Base-by-base conservation (phyloP, 257 asterid species). In the Oldenlandia corymbosa region DNA sequence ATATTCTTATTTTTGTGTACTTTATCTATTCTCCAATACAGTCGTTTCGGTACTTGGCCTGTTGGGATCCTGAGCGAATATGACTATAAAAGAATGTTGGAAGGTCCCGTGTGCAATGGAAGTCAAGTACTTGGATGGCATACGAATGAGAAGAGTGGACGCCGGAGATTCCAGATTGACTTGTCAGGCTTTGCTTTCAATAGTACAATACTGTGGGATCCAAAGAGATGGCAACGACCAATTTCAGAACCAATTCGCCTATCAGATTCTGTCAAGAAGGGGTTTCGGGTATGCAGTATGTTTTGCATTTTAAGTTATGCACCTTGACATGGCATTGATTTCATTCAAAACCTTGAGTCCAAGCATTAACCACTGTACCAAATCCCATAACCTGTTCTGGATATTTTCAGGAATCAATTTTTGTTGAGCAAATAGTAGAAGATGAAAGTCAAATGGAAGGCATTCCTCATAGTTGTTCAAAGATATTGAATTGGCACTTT, bases 141-240 rank as follows among this genome's bases (percentile, higher is more conserved):
- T 80, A 85, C 97, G 14, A 87, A 93, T 76, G 96, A 84, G 83
- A 90, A 85, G 83, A 87, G 97, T 71, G 90, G 83, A 42, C 87
- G 85, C 46, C 90, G 96, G 31, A 78, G 99, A 69, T 93, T 93
- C 81, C 97, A 93, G 50, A 87, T 93, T 53, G 97, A 93, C 78
- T 90, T 93, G 99, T 90, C 99, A 1, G 99, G 97, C 49, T 90
- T 90, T 90, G 97, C 97, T 71, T 93, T 90, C 80, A 93, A 93
- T 66, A 87, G 99, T 83, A 87, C 92, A 73, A 83, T 90, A 54
- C 61, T 93, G 67, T 93, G 97, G 99, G 96, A 87, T 80, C 88
- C 85, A 73, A 83, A 83, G 73, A 80, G 88, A 75, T 87, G 96
- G 94, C 83, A 71, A 41, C 84, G 86, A 39, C 96, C 91, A 20